Percentiles rank a stretch among this genome's conserved stretches.
Evolutionary conservation across 345 rosid species (phyloP).

Genomic region (Angophora floribunda): DNA sequence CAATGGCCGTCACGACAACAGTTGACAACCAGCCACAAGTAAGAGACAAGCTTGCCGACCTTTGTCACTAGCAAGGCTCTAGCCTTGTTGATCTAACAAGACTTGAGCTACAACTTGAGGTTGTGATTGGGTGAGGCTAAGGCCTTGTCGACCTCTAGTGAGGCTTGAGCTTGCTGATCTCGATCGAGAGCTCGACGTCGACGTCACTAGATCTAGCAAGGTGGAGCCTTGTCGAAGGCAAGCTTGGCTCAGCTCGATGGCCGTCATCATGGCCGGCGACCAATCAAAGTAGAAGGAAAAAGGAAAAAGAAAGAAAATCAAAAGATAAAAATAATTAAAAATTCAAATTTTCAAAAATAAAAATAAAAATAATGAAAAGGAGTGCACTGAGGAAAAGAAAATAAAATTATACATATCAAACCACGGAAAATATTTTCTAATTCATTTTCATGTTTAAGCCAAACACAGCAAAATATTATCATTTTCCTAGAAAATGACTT

Average conservation of each 20-base stretch:
- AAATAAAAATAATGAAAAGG: too few relatives aligned
- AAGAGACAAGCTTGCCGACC: fast-evolving
- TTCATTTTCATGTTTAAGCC: too few relatives aligned
- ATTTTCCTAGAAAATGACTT: too few relatives aligned
- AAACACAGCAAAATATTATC: too few relatives aligned
- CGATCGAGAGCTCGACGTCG: too few relatives aligned
- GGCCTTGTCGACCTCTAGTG: too few relatives aligned
- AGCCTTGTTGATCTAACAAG: not conserved
- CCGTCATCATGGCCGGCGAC: fast-evolving
- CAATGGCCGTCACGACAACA: not conserved
- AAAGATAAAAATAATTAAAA: too few relatives aligned
- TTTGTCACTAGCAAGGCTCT: fast-evolving
- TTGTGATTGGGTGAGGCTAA: fast-evolving
- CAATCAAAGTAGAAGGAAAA: not conserved
- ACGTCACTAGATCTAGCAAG: not conserved
- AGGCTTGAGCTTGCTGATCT: fast-evolving
- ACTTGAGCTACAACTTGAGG: not conserved
- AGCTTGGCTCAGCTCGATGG: not conserved
- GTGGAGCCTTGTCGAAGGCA: fast-evolving
- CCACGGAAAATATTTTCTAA: fast-evolving
- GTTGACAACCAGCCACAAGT: not conserved
- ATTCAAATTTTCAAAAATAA: too few relatives aligned
- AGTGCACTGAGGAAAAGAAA: fast-evolving
- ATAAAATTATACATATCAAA: not conserved
- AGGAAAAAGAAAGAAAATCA: not conserved